Percentiles rank a stretch among this genome's conserved stretches.
These are phyloP conservation scores for Naganishia onofrii DNA, from an alignment of 768 basidiomycete species.

Conservation along the genomic window DNA sequence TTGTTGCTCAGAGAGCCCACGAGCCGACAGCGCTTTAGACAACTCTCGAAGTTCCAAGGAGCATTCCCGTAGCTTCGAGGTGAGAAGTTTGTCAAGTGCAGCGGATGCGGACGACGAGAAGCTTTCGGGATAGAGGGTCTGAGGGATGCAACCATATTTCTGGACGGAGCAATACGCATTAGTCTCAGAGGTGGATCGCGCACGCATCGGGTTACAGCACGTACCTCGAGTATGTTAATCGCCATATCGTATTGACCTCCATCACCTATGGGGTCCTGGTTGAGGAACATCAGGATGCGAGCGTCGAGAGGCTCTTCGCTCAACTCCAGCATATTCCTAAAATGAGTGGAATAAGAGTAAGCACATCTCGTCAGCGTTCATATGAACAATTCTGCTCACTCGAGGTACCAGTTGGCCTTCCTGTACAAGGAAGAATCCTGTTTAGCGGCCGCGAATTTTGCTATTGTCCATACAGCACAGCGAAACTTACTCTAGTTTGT, in stretches of 20 bases:
- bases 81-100: constrained; percentile 73
- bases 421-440: background rate
- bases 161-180: constrained; percentile 45
- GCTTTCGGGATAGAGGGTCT: constrained; percentile 74
- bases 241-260: constrained; percentile 97
- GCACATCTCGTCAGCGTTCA: background rate
- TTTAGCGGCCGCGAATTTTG: too few relatives aligned
- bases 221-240: constrained; percentile 64
- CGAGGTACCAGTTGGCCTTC: constrained; percentile 86
- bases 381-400: constrained; percentile 50
- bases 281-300: constrained; percentile 74
- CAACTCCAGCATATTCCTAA: constrained; percentile 68
- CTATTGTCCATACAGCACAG: background rate
- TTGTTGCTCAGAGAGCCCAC: constrained; percentile 52
- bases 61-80: constrained; percentile 87
- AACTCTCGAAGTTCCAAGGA: constrained; percentile 74
- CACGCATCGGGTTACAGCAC: constrained; percentile 21
- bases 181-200: background rate
- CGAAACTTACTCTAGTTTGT: constrained; percentile 68
- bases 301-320: constrained; percentile 76
- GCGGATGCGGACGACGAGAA: constrained; percentile 71
- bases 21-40: constrained; percentile 57
- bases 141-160: constrained; percentile 85
- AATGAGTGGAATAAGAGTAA: background rate
- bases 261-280: constrained; percentile 75